Evolutionary conservation across 192 early-diverging fungal genomes (phyloP), one percentile per base, ranked within the genome.

Genomic region (Geranomyces variabilis): DNA sequence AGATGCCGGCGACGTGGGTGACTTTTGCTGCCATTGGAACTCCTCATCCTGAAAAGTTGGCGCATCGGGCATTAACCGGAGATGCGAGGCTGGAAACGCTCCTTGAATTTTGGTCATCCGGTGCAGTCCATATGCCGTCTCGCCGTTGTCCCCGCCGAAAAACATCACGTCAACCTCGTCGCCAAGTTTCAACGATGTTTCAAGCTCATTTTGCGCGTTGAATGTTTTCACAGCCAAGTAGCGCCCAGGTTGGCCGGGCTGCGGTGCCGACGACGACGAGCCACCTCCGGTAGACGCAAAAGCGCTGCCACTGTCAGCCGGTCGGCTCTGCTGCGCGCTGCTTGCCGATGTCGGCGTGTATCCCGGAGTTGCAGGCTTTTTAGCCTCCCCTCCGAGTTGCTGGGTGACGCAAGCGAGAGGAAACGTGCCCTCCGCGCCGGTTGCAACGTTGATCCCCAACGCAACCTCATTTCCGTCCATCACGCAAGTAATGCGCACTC

Each of bases 131-230:
- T 62, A 70, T 9, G 53, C 69, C 21, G 57, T 70, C 14, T 19
- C 34, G 10, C 57, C 57, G 44, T 60, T 43, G 12, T 59, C 69
- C 0, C 24, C 36, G 3, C 24, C 57, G 26, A 61, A 58, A 29
- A 33, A 70, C 22, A 46, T 61, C 43, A 70, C 69, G 19, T 70
- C 69, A 31, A 70, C 57, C 69, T 70, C 69, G 43, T 70, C 69
- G 24, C 69, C 69, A 21, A 70, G 33, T 29, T 70, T 70, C 0
- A 70, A 28, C n/a, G 69, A 70, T 44, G 47, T 31, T 60, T 70
- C 69, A 10, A 70, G 21, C 29, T 70, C 69, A 31, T 4, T 60
- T 58, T 53, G 21, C 6, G 69, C 53, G 24, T 29, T 31, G 24
- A 63, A 61, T 57, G 28, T 61, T 26, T 61, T 61, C 7, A 70